Evolutionary conservation across 176 grass and related monocot genomes (phyloP).

Genomic region (Pontederia crassipes): DNA sequence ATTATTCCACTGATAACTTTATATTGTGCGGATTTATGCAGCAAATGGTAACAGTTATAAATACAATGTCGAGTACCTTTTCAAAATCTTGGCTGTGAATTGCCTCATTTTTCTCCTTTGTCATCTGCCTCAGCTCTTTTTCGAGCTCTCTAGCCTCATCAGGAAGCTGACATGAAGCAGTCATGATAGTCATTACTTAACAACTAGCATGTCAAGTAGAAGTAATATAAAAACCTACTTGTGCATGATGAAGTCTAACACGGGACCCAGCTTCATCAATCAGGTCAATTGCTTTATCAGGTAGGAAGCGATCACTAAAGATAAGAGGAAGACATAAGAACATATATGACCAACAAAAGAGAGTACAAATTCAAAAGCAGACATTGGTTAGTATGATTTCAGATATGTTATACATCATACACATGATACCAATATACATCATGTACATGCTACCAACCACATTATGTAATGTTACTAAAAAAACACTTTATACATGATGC

Average conservation of each 20-base stretch:
- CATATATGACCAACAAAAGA: neutral
- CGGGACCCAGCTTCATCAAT: constrained; percentile 21
- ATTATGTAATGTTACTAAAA: too few relatives aligned
- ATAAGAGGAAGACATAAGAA: neutral
- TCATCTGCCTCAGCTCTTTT: constrained; percentile 5
- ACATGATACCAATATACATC: too few relatives aligned
- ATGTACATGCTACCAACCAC: too few relatives aligned
- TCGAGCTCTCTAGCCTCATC: constrained; percentile 9
- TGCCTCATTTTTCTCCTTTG: constrained; percentile 10
- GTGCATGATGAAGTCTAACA: constrained; percentile 11
- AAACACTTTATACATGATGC: too few relatives aligned
- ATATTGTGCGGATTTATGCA: too few relatives aligned
- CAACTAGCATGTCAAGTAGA: neutral
- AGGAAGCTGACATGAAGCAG: constrained; percentile 4
- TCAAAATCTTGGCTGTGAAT: constrained; percentile 10
- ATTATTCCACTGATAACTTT: too few relatives aligned
- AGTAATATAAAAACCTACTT: neutral
- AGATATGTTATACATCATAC: too few relatives aligned
- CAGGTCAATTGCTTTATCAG: constrained; percentile 19
- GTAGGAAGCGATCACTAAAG: constrained; percentile 16
- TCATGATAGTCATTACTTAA: neutral
- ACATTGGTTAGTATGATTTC: too few relatives aligned
- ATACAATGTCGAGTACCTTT: neutral
- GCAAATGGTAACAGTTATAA: too few relatives aligned
- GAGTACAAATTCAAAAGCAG: too few relatives aligned